A percentile compares a stretch with the other conserved stretches of the same genome.
These are phyloP conservation scores for Rhizopus stolonifer DNA, from an alignment of 371 early-diverging fungal species.

Conservation along the genomic window DNA sequence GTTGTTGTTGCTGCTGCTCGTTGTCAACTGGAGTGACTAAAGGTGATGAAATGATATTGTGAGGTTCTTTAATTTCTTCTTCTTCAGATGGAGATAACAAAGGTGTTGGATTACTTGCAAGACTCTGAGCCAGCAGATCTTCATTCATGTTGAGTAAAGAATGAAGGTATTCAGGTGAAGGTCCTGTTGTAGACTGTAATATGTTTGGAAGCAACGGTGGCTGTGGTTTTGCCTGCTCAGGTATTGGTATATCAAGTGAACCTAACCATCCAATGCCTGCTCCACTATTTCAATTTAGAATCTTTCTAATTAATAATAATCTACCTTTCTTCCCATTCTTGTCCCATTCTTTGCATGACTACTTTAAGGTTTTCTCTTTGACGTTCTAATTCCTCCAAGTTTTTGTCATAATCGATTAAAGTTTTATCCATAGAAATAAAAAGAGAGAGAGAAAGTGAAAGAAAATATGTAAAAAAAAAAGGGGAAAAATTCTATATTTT, in stretches of 20 bases:
- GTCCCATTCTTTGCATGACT: slow-evolving; percentile 48
- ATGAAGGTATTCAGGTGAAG: slow-evolving; percentile 40
- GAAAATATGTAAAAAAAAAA: not conserved
- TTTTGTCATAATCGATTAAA: slow-evolving; percentile 47
- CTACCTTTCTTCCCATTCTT: slow-evolving; percentile 59
- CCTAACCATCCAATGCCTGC: slow-evolving; percentile 52
- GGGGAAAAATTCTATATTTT: not conserved
- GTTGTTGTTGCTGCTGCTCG: too few species aligned
- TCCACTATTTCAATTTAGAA: slow-evolving; percentile 32
- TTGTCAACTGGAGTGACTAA: slow-evolving; percentile 15
- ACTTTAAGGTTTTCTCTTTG: slow-evolving; percentile 42
- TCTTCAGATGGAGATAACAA: slow-evolving; percentile 20
- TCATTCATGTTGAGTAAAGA: slow-evolving; percentile 38
- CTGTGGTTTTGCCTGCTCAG: slow-evolving; percentile 2
- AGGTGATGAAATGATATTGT: slow-evolving; percentile 3
- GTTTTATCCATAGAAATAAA: slow-evolving; percentile 38
- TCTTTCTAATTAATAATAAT: not conserved
- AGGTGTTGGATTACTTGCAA: slow-evolving; percentile 22
- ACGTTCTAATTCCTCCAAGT: slow-evolving; percentile 42
- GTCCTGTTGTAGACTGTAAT: slow-evolving; percentile 18
- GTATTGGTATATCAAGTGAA: slow-evolving; percentile 25
- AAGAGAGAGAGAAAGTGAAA: slow-evolving; percentile 6
- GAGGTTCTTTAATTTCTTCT: not conserved
- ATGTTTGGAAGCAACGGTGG: slow-evolving; percentile 16
- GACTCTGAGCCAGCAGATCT: slow-evolving; percentile 38